A percentile compares a stretch with the other conserved stretches of the same genome.
phyloP scores from a whole-genome alignment of 768 basidiomycete genomes.

The Naganishia vaughanmartiniae region DNA sequence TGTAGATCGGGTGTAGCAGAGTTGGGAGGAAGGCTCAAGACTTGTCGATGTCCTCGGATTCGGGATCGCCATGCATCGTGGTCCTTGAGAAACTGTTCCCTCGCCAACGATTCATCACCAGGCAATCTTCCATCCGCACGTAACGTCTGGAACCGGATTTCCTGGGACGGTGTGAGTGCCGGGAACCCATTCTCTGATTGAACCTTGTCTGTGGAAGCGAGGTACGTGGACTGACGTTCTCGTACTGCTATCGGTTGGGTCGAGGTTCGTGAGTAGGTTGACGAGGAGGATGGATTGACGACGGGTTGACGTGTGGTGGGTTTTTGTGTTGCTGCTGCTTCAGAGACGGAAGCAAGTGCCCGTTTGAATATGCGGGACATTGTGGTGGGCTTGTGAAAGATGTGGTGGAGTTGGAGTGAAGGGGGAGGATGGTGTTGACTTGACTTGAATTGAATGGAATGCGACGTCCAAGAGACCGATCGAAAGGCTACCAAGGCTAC shows the following conservation, averaged over 20 bases:
- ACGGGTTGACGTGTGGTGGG: too few relatives aligned
- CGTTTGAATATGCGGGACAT: slow-evolving; percentile 25
- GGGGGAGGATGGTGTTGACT: background rate
- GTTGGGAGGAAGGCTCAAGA: slow-evolving; percentile 9
- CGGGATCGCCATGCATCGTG: slow-evolving; percentile 35
- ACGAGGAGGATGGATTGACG: slow-evolving; percentile 1
- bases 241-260: slow-evolving; percentile 44
- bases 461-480: background rate
- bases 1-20: background rate
- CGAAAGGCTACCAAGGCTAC: background rate
- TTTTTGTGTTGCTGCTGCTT: slow-evolving; percentile 1
- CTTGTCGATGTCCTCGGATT: slow-evolving; percentile 34
- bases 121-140: slow-evolving; percentile 32
- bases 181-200: background rate
- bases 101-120: slow-evolving; percentile 36
- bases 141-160: slow-evolving; percentile 38
- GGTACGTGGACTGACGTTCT: slow-evolving; percentile 34
- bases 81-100: slow-evolving; percentile 39
- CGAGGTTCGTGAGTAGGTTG: slow-evolving; percentile 19
- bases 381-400: background rate
- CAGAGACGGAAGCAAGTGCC: slow-evolving; percentile 20
- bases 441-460: background rate
- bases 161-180: slow-evolving; percentile 29
- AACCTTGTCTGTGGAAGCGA: slow-evolving; percentile 29
- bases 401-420: background rate